Percentiles rank a stretch among this genome's conserved stretches.
These are phyloP conservation scores for Cryphonectria naterciae DNA, from an alignment of 2,329 filamentous ascomycete species.

Conservation along the genomic window DNA sequence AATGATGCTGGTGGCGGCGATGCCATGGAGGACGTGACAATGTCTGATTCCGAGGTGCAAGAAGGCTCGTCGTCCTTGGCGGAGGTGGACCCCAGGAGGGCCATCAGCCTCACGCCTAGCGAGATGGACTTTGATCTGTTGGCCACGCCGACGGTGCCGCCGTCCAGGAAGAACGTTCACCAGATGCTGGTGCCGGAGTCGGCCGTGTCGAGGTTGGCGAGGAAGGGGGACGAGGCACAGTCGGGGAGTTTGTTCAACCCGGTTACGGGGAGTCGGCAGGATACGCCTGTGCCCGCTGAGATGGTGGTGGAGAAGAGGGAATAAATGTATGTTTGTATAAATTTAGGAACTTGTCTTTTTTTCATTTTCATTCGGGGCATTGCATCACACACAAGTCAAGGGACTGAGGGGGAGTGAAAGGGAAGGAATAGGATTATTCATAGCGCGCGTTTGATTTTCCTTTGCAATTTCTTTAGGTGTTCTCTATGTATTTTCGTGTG, in stretches of 20 bases:
- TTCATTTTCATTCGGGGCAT: no score
- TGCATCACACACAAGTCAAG: background rate
- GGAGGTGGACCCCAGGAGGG: conserved; percentile 28
- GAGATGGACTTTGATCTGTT: conserved; percentile 42
- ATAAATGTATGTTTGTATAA: background rate
- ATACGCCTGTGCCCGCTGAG: conserved; percentile 43
- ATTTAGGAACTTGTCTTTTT: background rate
- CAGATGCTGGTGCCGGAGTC: conserved; percentile 14
- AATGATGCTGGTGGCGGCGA: conserved; percentile 8
- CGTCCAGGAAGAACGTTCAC: conserved; percentile 21
- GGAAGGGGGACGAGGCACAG: conserved; percentile 34
- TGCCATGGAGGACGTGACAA: conserved; percentile 48
- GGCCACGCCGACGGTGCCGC: conserved; percentile 44
- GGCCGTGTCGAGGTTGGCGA: conserved; percentile 18
- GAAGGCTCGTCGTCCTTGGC: conserved; percentile 43
- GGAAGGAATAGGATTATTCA: background rate
- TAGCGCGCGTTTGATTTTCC: background rate
- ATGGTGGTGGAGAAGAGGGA: conserved; percentile 29
- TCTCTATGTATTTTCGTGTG: background rate
- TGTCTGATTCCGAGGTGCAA: conserved; percentile 46
- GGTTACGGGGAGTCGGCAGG: conserved; percentile 37
- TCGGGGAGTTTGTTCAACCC: conserved; percentile 37
- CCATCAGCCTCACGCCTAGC: conserved; percentile 32
- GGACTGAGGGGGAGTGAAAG: background rate
- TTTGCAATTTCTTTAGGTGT: background rate